phyloP scores from a whole-genome alignment of 2,329 filamentous ascomycete species.

The Pseudogymnoascus verrucosus region DNA sequence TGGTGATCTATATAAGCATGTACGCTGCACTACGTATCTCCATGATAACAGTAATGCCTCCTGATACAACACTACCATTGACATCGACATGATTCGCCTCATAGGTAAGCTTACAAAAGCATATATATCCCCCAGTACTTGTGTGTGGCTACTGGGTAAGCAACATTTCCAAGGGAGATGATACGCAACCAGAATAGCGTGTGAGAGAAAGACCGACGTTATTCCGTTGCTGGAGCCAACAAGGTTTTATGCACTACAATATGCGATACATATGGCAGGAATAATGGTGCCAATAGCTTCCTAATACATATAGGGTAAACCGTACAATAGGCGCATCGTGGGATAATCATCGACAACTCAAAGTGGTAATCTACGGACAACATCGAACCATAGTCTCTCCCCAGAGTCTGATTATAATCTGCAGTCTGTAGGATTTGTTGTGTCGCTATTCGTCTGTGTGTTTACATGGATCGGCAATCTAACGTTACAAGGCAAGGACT shows the following conservation, averaged over 20 bases:
- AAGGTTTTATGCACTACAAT: neutral
- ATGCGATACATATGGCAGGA: neutral
- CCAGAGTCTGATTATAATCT: neutral
- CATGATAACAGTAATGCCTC: neutral
- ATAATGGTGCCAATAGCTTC: neutral
- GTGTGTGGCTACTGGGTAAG: neutral
- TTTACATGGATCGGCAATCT: constrained; percentile 1
- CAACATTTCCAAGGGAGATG: neutral
- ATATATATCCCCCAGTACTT: neutral
- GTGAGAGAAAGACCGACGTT: neutral
- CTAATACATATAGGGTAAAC: neutral
- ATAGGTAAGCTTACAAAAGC: neutral
- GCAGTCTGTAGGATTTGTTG: neutral
- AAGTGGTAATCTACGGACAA: neutral
- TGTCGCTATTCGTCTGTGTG: neutral
- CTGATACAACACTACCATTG: neutral
- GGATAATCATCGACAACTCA: neutral
- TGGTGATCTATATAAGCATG: neutral
- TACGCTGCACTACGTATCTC: neutral
- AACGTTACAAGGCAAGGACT: neutral
- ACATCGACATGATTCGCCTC: neutral
- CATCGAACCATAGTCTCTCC: neutral
- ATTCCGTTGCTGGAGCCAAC: neutral
- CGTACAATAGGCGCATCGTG: neutral
- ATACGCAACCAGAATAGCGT: neutral